These are phyloP conservation scores for Ophiostoma himal-ulmi DNA, from an alignment of 2,329 filamentous ascomycete species.

Conservation along the genomic window DNA sequence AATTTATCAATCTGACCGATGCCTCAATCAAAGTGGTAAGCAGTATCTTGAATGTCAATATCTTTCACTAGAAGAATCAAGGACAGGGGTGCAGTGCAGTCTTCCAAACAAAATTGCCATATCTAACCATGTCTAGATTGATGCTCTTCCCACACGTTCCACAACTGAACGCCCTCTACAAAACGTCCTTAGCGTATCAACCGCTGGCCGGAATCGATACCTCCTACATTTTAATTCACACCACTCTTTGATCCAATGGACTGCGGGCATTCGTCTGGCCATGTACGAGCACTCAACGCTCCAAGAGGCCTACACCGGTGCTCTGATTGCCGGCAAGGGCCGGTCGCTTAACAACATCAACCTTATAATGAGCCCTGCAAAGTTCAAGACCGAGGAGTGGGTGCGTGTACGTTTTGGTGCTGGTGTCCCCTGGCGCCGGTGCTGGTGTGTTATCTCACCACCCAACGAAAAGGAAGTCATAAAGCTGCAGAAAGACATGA, in stretches of 20 bases:
- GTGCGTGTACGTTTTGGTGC: conserved; percentile 91
- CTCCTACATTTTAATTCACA: conserved; percentile 93
- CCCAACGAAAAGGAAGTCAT: conserved; percentile 89
- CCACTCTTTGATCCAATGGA: conserved; percentile 92
- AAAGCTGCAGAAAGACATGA: conserved; percentile 76
- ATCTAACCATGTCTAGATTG: conserved; percentile 51
- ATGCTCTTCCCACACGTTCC: conserved; percentile 80
- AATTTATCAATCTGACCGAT: conserved; percentile 93
- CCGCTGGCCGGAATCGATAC: conserved; percentile 91
- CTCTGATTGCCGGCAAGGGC: conserved; percentile 90
- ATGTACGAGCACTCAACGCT: conserved; percentile 92
- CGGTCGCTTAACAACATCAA: conserved; percentile 85
- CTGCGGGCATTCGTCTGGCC: conserved; percentile 82
- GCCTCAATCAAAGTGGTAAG: conserved; percentile 95
- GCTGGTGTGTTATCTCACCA: conserved; percentile 91
- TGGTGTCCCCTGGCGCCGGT: conserved; percentile 90
- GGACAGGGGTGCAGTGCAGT: neutral
- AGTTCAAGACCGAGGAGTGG: conserved; percentile 81
- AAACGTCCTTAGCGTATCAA: conserved; percentile 93
- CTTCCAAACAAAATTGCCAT: neutral
- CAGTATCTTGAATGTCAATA: neutral
- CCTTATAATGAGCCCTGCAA: conserved; percentile 75
- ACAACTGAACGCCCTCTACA: conserved; percentile 72
- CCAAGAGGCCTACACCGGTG: conserved; percentile 94
- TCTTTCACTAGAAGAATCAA: neutral